A percentile compares a stretch with the other conserved stretches of the same genome.
phyloP scores from a whole-genome alignment of 164 flowering plant genomes.

The Nymphaea colorata region DNA sequence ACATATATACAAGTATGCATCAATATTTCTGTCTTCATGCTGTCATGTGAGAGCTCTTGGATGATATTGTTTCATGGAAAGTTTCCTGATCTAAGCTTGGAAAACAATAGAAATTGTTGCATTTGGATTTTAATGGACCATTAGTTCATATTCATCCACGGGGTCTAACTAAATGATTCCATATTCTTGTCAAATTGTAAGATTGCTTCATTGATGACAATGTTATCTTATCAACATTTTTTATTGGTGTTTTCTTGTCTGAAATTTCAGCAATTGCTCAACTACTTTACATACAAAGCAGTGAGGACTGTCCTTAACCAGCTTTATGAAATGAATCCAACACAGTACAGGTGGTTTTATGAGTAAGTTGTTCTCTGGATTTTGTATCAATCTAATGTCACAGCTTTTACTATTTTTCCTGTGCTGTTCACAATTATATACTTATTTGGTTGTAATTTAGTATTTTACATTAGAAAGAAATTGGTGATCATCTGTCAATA shows the following conservation, averaged over 20 bases:
- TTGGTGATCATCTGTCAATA: too few species aligned
- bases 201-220: too few species aligned
- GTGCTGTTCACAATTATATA: too few species aligned
- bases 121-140: too few species aligned
- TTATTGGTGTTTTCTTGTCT: background rate
- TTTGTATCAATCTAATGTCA: background rate
- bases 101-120: background rate
- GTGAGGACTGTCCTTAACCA: conserved; percentile 86
- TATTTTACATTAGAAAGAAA: background rate
- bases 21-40: too few species aligned
- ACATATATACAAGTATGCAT: background rate
- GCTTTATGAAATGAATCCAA: conserved; percentile 96
- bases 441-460: background rate
- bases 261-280: conserved; percentile 66
- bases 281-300: conserved; percentile 90
- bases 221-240: background rate
- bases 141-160: too few species aligned
- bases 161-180: too few species aligned
- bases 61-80: background rate
- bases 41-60: too few species aligned
- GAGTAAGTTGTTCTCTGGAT: conserved; percentile 43
- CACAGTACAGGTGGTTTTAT: conserved; percentile 79
- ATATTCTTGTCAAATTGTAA: too few species aligned
- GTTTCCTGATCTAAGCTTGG: background rate
- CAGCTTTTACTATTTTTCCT: background rate